A percentile compares a stretch with the other conserved stretches of the same genome.
Conservation (phyloP, 225 moss, liverwort and hornwort genomes). For the Neckera pumila region DNA sequence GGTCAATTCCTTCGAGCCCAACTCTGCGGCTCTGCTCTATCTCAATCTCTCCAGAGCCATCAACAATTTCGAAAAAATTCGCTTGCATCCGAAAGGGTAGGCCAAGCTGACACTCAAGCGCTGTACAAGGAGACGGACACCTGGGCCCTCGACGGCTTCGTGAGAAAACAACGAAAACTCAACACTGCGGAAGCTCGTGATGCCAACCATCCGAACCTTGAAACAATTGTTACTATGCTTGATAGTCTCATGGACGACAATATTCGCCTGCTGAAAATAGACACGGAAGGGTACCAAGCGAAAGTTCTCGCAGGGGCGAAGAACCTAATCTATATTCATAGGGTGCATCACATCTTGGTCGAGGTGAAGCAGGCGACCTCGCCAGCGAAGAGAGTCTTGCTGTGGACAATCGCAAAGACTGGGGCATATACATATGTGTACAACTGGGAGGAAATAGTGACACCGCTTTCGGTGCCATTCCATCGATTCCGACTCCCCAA, state of each 20-base stretch:
- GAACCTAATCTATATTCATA: neutral
- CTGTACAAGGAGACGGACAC: conserved; percentile 3
- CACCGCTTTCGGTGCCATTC: neutral
- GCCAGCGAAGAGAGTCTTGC: conserved; percentile 1
- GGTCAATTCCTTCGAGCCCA: conserved; percentile 17
- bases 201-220: neutral
- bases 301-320: conserved; percentile 2
- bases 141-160: conserved; percentile 4
- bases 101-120: neutral
- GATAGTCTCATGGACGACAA: conserved; percentile 10
- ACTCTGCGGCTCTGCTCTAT: conserved; percentile 2
- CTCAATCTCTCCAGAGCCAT: conserved; percentile 12
- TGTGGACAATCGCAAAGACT: conserved; percentile 9
- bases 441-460: conserved; percentile 13
- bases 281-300: conserved; percentile 11
- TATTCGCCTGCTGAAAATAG: conserved; percentile 19
- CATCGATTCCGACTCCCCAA: conserved; percentile 3
- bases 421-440: conserved; percentile 15
- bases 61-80: conserved; percentile 6
- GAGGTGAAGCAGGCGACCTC: conserved; percentile 10
- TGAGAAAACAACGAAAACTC: neutral
- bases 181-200: neutral
- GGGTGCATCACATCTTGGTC: conserved; percentile 15
- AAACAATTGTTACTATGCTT: neutral
- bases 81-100: neutral